These are phyloP conservation scores for Lentinula detonsa DNA, from an alignment of 768 basidiomycete species.

Conservation along the genomic window DNA sequence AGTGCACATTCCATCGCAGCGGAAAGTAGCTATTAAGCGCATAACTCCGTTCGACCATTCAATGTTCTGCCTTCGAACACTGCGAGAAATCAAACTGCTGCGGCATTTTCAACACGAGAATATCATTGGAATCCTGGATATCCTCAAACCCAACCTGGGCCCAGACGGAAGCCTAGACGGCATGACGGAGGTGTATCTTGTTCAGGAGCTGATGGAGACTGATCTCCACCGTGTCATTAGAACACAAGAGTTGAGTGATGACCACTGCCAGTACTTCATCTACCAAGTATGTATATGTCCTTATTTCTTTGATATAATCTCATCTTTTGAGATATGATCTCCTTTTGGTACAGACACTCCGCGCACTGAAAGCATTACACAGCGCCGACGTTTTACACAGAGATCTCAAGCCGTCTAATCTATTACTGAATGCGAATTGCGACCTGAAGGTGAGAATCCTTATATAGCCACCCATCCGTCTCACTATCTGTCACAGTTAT, in stretches of 20 bases:
- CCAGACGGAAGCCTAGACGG: slow-evolving; percentile 42
- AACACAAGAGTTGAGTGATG: slow-evolving; percentile 90
- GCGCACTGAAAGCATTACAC: slow-evolving; percentile 92
- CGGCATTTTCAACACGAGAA: slow-evolving; percentile 75
- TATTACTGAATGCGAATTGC: slow-evolving; percentile 93
- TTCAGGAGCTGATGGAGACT: slow-evolving; percentile 82
- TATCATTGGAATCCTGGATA: slow-evolving; percentile 94
- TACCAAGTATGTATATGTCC: slow-evolving; percentile 62
- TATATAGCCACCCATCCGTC: background rate
- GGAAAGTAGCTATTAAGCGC: slow-evolving; percentile 93
- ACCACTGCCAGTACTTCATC: slow-evolving; percentile 96
- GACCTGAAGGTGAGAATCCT: slow-evolving; percentile 71
- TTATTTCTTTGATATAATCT: background rate
- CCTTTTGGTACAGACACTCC: slow-evolving; percentile 52
- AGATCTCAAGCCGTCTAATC: slow-evolving; percentile 94
- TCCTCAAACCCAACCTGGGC: slow-evolving; percentile 61
- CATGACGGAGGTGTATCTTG: slow-evolving; percentile 82
- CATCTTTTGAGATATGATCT: background rate
- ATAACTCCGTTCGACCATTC: slow-evolving; percentile 94
- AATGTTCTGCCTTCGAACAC: slow-evolving; percentile 83
- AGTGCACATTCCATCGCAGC: slow-evolving; percentile 66
- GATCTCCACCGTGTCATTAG: slow-evolving; percentile 96
- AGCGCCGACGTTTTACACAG: slow-evolving; percentile 93
- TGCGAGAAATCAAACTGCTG: slow-evolving; percentile 89
- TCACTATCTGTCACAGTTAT: slow-evolving; percentile 44